Conservation (phyloP, 2,329 filamentous ascomycete species). For the Hypoxylon sp. region DNA sequence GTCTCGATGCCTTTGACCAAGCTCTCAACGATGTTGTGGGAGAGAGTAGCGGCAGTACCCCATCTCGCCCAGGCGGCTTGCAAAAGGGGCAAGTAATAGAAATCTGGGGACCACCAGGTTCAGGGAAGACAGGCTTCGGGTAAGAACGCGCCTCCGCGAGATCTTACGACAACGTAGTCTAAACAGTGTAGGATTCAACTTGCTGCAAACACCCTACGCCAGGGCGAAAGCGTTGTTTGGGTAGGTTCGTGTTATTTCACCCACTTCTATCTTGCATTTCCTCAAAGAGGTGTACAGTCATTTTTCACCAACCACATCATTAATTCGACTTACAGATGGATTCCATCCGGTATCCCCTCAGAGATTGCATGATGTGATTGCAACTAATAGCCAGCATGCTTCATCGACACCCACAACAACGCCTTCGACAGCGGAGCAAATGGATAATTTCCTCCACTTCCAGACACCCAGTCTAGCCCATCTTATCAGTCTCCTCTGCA, state of each 20-base stretch:
- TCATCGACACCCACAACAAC: conserved; percentile 18
- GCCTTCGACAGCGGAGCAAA: conserved; percentile 13
- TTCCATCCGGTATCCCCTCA: conserved; percentile 55
- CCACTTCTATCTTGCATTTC: conserved; percentile 7
- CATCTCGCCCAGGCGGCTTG: conserved; percentile 62
- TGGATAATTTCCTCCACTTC: conserved; percentile 57
- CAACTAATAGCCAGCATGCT: conserved; percentile 12
- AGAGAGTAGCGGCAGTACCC: conserved; percentile 20
- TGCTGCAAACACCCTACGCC: conserved; percentile 67
- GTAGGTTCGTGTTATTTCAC: conserved; percentile 62
- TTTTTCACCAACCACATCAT: conserved; percentile 16
- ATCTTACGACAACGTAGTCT: conserved; percentile 17
- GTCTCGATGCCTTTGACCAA: conserved; percentile 62
- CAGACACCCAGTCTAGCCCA: conserved; percentile 71
- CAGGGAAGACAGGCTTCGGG: conserved; percentile 86
- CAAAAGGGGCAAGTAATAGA: conserved; percentile 82
- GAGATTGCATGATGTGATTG: conserved; percentile 48
- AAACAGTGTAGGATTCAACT: conserved; percentile 69
- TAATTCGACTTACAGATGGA: conserved; percentile 48
- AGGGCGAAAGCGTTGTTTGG: conserved; percentile 76
- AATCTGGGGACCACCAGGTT: conserved; percentile 85
- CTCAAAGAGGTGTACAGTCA: conserved; percentile 8
- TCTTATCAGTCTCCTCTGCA: conserved; percentile 76
- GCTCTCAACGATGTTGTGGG: conserved; percentile 50
- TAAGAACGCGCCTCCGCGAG: conserved; percentile 53